Percentiles rank a stretch among this genome's conserved stretches.
phyloP scores from a whole-genome alignment of 2,329 filamentous ascomycete genomes.

The Penicillium griseofulvum region DNA sequence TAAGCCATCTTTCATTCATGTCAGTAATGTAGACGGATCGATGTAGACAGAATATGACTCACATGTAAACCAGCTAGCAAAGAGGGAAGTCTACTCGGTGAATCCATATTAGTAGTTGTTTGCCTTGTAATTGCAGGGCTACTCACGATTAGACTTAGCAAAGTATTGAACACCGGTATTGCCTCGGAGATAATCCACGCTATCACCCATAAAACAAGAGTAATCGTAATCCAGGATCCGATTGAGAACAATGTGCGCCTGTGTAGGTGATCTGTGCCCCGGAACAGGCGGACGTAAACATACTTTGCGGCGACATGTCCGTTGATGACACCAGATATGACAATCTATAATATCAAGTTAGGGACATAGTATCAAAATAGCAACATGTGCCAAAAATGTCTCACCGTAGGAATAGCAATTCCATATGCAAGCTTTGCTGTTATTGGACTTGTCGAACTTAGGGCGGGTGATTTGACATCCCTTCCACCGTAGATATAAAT shows the following conservation, averaged over 20 bases:
- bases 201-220: slow-evolving; percentile 54
- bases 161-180: slow-evolving; percentile 65
- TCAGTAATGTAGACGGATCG: neutral
- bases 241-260: slow-evolving; percentile 49
- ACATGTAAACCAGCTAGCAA: slow-evolving; percentile 64
- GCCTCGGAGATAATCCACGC: slow-evolving; percentile 67
- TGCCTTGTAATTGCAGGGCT: neutral
- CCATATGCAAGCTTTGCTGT: slow-evolving; percentile 65
- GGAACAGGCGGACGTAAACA: slow-evolving; percentile 63
- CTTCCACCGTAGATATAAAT: slow-evolving; percentile 65
- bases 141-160: slow-evolving; percentile 57
- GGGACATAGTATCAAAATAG: neutral
- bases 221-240: slow-evolving; percentile 58
- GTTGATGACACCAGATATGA: slow-evolving; percentile 67
- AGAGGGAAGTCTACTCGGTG: slow-evolving; percentile 48
- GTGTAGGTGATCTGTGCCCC: slow-evolving; percentile 53
- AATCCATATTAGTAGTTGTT: slow-evolving; percentile 12
- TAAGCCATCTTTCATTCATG: slow-evolving; percentile 3
- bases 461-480: slow-evolving; percentile 61
- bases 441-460: slow-evolving; percentile 57
- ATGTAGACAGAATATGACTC: neutral
- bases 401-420: slow-evolving; percentile 61
- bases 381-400: neutral
- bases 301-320: slow-evolving; percentile 64
- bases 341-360: slow-evolving; percentile 42